Percentiles rank a stretch among this genome's conserved stretches.
Evolutionary conservation across 345 rosid species (phyloP).

Genomic region (Psidium friedrichsthalianum): DNA sequence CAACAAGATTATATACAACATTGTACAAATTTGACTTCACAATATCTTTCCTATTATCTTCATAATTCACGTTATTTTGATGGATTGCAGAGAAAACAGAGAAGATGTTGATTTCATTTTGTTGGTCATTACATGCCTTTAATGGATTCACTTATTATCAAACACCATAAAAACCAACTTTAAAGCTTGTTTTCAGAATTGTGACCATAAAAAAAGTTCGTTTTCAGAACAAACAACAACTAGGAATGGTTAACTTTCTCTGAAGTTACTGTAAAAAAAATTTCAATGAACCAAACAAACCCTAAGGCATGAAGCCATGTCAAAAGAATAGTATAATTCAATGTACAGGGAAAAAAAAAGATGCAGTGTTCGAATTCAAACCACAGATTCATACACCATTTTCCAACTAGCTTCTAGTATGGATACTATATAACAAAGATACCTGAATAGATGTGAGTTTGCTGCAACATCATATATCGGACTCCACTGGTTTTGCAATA

Average conservation of each 20-base stretch:
- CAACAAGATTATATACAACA: background rate
- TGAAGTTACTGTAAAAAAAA: background rate
- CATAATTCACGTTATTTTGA: background rate
- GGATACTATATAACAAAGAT: background rate
- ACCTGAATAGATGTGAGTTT: slow-evolving; percentile 95
- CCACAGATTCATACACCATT: background rate
- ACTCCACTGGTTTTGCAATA: slow-evolving; percentile 95
- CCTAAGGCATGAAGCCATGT: background rate
- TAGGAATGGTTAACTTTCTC: background rate
- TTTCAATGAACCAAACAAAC: background rate
- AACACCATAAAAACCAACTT: background rate
- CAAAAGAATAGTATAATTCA: background rate
- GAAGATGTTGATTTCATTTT: background rate
- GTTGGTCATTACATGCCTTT: background rate
- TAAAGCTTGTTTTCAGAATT: background rate
- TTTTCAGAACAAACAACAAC: background rate
- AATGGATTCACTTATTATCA: background rate
- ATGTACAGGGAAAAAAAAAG: background rate
- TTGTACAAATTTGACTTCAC: background rate
- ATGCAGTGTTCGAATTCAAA: background rate
- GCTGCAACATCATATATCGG: slow-evolving; percentile 98
- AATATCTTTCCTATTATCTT: background rate
- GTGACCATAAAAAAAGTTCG: no score
- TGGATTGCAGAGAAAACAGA: background rate
- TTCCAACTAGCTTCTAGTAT: background rate